A percentile compares a stretch with the other conserved stretches of the same genome.
Conservation (phyloP, 2,329 filamentous ascomycete genomes). For the Colletotrichum magnum region DNA sequence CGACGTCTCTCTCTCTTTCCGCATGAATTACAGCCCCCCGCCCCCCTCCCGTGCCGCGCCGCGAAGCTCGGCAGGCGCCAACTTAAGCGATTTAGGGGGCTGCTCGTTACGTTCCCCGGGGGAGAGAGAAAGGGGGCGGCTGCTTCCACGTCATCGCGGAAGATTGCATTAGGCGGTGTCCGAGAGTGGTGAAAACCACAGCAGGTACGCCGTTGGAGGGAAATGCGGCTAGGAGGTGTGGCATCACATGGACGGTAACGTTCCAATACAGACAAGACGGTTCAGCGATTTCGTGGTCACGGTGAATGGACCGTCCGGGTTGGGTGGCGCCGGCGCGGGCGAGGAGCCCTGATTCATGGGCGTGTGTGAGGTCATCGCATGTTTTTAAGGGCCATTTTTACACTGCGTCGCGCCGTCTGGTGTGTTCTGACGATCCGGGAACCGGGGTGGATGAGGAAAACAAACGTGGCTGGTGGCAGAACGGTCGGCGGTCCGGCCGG, state of each 20-base stretch:
- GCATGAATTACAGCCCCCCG: too few species aligned
- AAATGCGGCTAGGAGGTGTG: neutral
- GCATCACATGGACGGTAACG: constrained; percentile 4
- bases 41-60: constrained; percentile 32
- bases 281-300: too few species aligned
- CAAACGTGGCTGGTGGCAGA: neutral
- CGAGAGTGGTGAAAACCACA: too few species aligned
- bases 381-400: neutral
- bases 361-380: constrained; percentile 29
- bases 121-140: constrained; percentile 1
- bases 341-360: constrained; percentile 14
- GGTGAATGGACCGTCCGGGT: too few species aligned
- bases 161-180: constrained; percentile 17
- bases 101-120: too few species aligned
- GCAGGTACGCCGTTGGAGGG: neutral
- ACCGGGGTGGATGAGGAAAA: neutral
- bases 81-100: neutral
- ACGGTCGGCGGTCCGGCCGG: neutral
- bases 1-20: too few species aligned
- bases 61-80: constrained; percentile 13
- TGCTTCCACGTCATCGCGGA: constrained; percentile 17
- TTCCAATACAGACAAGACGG: too few species aligned
- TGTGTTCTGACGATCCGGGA: constrained; percentile 20
- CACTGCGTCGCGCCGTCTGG: too few species aligned
- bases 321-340: too few species aligned